phyloP scores from a whole-genome alignment of 768 basidiomycete species.

The Mycena polygramma region DNA sequence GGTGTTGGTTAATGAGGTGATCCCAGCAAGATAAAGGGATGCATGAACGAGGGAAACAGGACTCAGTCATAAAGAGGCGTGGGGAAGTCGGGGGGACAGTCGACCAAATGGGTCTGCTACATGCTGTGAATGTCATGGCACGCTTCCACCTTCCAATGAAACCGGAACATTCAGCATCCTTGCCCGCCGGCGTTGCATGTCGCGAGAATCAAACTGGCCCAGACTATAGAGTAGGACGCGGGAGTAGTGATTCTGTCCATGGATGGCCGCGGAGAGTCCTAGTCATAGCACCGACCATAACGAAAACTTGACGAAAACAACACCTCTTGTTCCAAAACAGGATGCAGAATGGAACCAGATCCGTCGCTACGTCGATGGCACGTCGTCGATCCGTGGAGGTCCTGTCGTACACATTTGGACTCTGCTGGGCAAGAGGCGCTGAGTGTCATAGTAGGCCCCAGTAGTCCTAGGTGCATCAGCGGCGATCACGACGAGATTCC shows the following conservation, averaged over 20 bases:
- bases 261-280: background rate
- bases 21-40: background rate
- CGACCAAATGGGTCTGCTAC: constrained; percentile 13
- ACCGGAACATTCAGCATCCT: background rate
- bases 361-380: constrained; percentile 5
- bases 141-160: background rate
- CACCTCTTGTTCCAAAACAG: constrained; percentile 21
- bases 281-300: background rate
- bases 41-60: background rate
- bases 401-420: background rate
- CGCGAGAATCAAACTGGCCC: too few relatives aligned
- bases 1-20: background rate
- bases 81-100: constrained; percentile 24
- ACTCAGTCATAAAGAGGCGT: constrained; percentile 20
- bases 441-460: background rate
- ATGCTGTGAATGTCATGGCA: constrained; percentile 10
- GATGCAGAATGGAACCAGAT: constrained; percentile 25
- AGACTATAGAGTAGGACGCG: background rate
- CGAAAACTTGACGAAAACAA: constrained; percentile 10
- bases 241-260: background rate
- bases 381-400: background rate
- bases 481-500: background rate
- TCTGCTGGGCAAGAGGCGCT: constrained; percentile 9
- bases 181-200: too few relatives aligned
- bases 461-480: background rate